A percentile compares a stretch with the other conserved stretches of the same genome.
These are phyloP conservation scores for Pleurotus cornucopiae DNA, from an alignment of 768 basidiomycete species.

Conservation along the genomic window DNA sequence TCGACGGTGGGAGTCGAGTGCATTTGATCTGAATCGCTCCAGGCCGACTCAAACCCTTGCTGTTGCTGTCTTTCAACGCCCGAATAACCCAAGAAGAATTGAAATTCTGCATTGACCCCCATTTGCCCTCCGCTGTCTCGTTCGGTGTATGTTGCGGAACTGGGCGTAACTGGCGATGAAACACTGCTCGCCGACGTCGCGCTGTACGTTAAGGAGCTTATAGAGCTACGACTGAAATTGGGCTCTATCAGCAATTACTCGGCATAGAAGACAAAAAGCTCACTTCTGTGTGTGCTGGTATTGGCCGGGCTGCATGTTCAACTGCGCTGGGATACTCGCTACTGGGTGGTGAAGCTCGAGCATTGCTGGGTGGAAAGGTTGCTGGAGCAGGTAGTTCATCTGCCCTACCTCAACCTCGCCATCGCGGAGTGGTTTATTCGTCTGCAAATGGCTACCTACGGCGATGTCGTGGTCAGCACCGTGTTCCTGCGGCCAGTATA, in stretches of 20 bases:
- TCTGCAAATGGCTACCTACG: not conserved
- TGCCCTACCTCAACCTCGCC: not conserved
- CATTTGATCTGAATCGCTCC: not conserved
- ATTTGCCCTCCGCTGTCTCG: not conserved
- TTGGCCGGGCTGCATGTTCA: not conserved
- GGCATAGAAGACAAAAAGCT: not conserved
- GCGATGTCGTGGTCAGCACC: not conserved
- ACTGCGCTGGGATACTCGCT: not conserved
- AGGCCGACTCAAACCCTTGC: not conserved
- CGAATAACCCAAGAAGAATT: not conserved
- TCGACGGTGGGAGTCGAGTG: not conserved
- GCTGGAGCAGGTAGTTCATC: not conserved
- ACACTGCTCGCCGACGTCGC: not conserved
- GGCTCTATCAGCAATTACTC: not conserved
- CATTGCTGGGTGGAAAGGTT: not conserved
- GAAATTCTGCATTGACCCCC: not conserved
- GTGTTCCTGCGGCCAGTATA: not conserved
- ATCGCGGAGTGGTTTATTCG: not conserved
- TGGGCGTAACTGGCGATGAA: slow-evolving; percentile 3
- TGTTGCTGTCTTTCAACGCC: not conserved
- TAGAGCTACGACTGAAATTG: not conserved
- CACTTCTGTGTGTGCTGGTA: slow-evolving; percentile 1
- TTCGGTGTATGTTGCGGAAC: not conserved
- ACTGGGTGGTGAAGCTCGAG: not conserved
- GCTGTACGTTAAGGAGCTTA: slow-evolving; percentile 1